Evolutionary conservation across 2,329 filamentous ascomycete species (phyloP), one percentile per base, ranked within the genome.

Genomic region (Hypoxylon sp.): DNA sequence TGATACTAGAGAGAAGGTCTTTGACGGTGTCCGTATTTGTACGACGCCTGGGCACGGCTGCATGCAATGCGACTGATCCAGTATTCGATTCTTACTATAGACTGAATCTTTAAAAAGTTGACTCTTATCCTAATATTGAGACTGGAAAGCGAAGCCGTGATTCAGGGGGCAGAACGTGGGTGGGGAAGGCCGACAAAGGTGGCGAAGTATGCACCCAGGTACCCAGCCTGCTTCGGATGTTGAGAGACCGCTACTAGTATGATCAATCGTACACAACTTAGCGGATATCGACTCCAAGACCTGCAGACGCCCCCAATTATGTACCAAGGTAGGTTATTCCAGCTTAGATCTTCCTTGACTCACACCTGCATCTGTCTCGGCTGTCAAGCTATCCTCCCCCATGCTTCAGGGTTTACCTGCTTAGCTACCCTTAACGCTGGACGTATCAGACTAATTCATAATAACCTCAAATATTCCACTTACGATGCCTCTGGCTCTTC

Each of bases 401-500:
- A 30, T 48, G 9, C 18, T 20, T 26, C 45, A 50, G 42, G 7
- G 16, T n/a, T 53, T 38, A 32, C 20, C 12, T 32, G 18, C 51
- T 20, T 18, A 3, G 9, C 36, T 20, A 4, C 7, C 2, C 14
- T 2, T 12, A 22, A 24, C 18, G 33, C 11, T 8, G 33, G 8
- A 33, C 26, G 2, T 8, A 48, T 42, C 20, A 20, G 38, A 55
- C 36, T 42, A 22, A 42, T 36, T 49, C 32, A 44, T 51, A 22
- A 62, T 24, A 55, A 2, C 6, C 32, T 40, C 22, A 30, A n/a
- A 11, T 53, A 11, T 33, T 45, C 11, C 50, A 30, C 30, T 42
- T 11, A 70, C 48, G 28, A 74, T 74, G 72, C 64, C 69, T 57
- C 63, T 74, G 45, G 72, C 66, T 28, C 72, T 72, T 24, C 72